phyloP scores from a whole-genome alignment of 805 yeast genomes.

The Trichomonascus vanleenenianus region DNA sequence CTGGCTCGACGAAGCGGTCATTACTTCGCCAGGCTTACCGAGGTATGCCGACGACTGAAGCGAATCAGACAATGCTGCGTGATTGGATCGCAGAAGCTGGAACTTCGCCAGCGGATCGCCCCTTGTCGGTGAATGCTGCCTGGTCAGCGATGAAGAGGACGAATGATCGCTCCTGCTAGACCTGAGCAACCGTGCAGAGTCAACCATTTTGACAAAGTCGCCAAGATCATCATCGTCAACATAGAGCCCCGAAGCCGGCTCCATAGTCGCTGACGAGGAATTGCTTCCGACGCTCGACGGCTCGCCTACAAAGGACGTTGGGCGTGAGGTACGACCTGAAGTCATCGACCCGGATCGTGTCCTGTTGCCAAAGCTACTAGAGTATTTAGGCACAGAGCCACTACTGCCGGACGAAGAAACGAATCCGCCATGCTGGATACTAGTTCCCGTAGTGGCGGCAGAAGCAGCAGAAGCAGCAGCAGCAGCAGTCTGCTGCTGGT shows the following conservation, averaged over 20 bases:
- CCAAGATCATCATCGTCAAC: slow-evolving; percentile 43
- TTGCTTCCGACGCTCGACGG: slow-evolving; percentile 20
- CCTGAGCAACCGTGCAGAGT: slow-evolving; percentile 43
- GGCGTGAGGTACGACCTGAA: slow-evolving; percentile 49
- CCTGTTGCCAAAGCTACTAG: slow-evolving; percentile 31
- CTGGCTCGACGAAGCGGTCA: slow-evolving; percentile 8
- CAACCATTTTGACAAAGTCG: slow-evolving; percentile 66
- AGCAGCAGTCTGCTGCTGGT: slow-evolving; percentile 24
- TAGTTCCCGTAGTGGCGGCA: no score
- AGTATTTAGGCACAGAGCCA: slow-evolving; percentile 21
- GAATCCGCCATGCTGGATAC: neutral
- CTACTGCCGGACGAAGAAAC: slow-evolving; percentile 28
- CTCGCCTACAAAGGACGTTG: slow-evolving; percentile 34
- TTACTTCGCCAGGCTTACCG: slow-evolving; percentile 4
- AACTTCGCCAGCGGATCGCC: slow-evolving; percentile 27
- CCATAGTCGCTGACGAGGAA: slow-evolving; percentile 20
- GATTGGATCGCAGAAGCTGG: slow-evolving; percentile 28
- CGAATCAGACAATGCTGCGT: slow-evolving; percentile 29
- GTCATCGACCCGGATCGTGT: slow-evolving; percentile 20
- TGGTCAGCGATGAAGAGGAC: neutral
- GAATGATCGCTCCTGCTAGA: slow-evolving; percentile 28
- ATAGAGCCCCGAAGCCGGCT: slow-evolving; percentile 37
- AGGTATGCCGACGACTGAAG: slow-evolving; percentile 22
- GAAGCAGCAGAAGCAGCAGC: no score
- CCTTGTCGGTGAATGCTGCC: neutral